A percentile compares a stretch with the other conserved stretches of the same genome.
These are phyloP conservation scores for Fusarium phyllophilum DNA, from an alignment of 2,329 filamentous ascomycete species.

Conservation along the genomic window DNA sequence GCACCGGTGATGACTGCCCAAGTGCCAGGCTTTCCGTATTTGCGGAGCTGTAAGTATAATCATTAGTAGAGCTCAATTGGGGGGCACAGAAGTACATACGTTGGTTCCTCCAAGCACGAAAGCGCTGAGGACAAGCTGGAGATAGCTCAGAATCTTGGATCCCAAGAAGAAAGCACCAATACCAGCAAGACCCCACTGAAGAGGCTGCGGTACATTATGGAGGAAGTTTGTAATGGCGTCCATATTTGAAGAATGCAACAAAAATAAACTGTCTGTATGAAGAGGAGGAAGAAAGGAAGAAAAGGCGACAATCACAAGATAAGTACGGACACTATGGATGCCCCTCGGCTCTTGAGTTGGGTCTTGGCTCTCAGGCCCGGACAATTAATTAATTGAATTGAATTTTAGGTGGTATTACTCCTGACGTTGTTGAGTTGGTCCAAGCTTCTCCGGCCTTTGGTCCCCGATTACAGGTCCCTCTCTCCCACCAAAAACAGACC, in stretches of 20 bases:
- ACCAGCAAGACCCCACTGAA: conserved; percentile 58
- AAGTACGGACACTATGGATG: conserved; percentile 7
- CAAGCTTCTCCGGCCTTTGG: conserved; percentile 39
- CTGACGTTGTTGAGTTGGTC: conserved; percentile 46
- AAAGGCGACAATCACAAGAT: conserved; percentile 11
- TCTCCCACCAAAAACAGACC: conserved; percentile 34
- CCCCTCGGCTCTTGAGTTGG: conserved; percentile 37
- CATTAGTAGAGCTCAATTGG: neutral
- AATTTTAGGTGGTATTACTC: conserved; percentile 29
- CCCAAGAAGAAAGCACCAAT: conserved; percentile 69
- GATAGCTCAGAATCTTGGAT: conserved; percentile 66
- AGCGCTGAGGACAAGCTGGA: conserved; percentile 71
- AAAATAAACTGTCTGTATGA: neutral
- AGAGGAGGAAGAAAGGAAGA: neutral
- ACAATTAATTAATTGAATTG: conserved; percentile 19
- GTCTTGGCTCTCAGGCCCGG: conserved; percentile 13
- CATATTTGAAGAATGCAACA: conserved; percentile 37
- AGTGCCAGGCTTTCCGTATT: conserved; percentile 89
- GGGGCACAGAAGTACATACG: conserved; percentile 53
- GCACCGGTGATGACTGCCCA: conserved; percentile 97
- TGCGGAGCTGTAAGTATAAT: conserved; percentile 71
- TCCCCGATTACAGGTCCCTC: conserved; percentile 17
- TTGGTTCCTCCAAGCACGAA: conserved; percentile 74
- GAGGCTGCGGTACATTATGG: conserved; percentile 54
- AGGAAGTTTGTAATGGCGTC: conserved; percentile 42